A percentile compares a stretch with the other conserved stretches of the same genome.
Evolutionary conservation across 805 yeast genomes (phyloP).

Genomic region (Brettanomyces anomalus): DNA sequence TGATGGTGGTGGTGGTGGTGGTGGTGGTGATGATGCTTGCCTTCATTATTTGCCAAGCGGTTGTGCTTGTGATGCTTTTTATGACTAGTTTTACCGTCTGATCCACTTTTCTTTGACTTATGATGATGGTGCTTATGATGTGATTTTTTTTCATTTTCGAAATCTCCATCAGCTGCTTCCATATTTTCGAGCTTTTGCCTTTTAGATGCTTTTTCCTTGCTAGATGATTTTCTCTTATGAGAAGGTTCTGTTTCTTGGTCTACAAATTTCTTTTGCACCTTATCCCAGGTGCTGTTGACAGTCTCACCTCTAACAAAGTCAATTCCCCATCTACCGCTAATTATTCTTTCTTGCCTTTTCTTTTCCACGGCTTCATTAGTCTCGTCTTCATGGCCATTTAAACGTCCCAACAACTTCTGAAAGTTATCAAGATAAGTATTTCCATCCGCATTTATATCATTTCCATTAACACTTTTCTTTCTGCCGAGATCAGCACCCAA

Average conservation of each 20-base stretch:
- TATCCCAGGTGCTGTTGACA: constrained; percentile 76
- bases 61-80: constrained; percentile 4
- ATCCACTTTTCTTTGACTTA: constrained; percentile 12
- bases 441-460: constrained; percentile 71
- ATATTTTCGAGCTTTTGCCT: constrained; percentile 15
- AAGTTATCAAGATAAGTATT: constrained; percentile 89
- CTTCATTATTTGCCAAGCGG: background rate
- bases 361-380: constrained; percentile 58
- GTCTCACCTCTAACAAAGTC: constrained; percentile 81
- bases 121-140: constrained; percentile 1
- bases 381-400: constrained; percentile 76
- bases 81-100: constrained; percentile 16
- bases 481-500: constrained; percentile 72
- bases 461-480: constrained; percentile 35
- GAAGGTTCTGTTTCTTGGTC: constrained; percentile 10
- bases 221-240: constrained; percentile 13
- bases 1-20: constrained; percentile 1
- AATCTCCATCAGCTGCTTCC: constrained; percentile 13
- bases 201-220: constrained; percentile 16
- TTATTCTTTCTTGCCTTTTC: constrained; percentile 56
- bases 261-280: constrained; percentile 33
- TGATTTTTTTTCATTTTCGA: constrained; percentile 6
- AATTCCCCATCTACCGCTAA: constrained; percentile 86
- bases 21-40: background rate
- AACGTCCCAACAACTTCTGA: constrained; percentile 79